Percentiles rank a stretch among this genome's conserved stretches.
These are phyloP conservation scores for Xylariales sp. DNA, from an alignment of 2,329 filamentous ascomycete species.

Conservation along the genomic window DNA sequence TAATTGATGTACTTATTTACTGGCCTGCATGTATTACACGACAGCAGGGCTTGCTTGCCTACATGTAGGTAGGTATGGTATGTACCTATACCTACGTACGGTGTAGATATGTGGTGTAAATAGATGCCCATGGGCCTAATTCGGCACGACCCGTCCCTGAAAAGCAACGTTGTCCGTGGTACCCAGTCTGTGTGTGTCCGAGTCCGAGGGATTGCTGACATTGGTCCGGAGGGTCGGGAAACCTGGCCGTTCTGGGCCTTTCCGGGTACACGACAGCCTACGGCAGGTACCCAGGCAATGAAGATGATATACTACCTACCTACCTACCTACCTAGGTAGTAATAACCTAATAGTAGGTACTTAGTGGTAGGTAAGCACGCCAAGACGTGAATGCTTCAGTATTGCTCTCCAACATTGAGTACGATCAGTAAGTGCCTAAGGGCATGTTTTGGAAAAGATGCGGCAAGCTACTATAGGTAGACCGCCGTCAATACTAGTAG, in stretches of 20 bases:
- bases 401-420: neutral
- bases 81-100: too few relatives aligned
- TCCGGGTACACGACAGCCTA: too few relatives aligned
- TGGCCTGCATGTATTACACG: neutral
- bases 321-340: too few relatives aligned
- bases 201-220: neutral
- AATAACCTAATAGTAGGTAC: neutral
- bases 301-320: too few relatives aligned
- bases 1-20: too few relatives aligned
- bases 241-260: neutral
- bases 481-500: too few relatives aligned
- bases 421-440: slow-evolving; percentile 8
- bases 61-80: neutral
- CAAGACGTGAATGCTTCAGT: neutral
- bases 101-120: neutral
- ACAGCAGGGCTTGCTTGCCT: neutral
- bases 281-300: too few relatives aligned
- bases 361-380: neutral
- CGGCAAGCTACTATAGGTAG: neutral
- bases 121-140: neutral
- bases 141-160: slow-evolving; percentile 17
- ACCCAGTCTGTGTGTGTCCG: neutral
- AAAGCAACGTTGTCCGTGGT: slow-evolving; percentile 5
- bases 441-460: slow-evolving; percentile 1
- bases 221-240: slow-evolving; percentile 10